A percentile compares a stretch with the other conserved stretches of the same genome.
phyloP scores from a whole-genome alignment of 805 yeast species.

The Monosporozyma servazzii region DNA sequence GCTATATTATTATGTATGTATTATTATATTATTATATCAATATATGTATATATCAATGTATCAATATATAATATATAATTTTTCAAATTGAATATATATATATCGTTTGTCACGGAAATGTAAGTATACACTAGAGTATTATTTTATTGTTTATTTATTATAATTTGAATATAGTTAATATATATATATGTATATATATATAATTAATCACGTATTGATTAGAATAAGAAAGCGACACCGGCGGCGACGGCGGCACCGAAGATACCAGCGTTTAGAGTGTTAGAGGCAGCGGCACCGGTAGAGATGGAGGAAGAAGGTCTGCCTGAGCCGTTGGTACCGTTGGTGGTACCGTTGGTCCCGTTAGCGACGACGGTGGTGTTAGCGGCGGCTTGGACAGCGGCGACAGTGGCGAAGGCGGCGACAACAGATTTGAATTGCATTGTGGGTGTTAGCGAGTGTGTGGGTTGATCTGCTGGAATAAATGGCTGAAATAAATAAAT shows the following conservation, averaged over 20 bases:
- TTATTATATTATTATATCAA: too few relatives aligned
- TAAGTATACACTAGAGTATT: too few relatives aligned
- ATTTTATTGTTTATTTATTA: background rate
- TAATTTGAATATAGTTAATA: background rate
- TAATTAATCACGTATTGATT: slow-evolving; percentile 8
- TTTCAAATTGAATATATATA: background rate
- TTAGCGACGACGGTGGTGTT: slow-evolving; percentile 29
- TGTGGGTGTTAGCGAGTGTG: background rate
- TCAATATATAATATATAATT: too few relatives aligned
- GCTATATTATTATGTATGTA: too few relatives aligned
- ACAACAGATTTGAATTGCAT: slow-evolving; percentile 69
- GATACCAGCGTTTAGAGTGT: slow-evolving; percentile 60
- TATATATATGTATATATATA: background rate
- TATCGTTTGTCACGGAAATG: background rate
- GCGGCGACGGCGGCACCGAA: slow-evolving; percentile 82
- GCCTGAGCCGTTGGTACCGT: slow-evolving; percentile 23
- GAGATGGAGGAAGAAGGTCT: slow-evolving; percentile 22
- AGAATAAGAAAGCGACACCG: slow-evolving; percentile 52
- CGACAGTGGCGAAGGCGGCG: slow-evolving; percentile 59
- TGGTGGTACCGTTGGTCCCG: slow-evolving; percentile 31
- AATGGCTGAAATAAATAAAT: background rate
- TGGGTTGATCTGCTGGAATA: background rate
- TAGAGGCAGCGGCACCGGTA: slow-evolving; percentile 44
- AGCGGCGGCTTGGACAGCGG: slow-evolving; percentile 54
- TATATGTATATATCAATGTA: background rate